These are phyloP conservation scores for Gossypium davidsonii DNA, from an alignment of 441 rosid species.

Conservation along the genomic window DNA sequence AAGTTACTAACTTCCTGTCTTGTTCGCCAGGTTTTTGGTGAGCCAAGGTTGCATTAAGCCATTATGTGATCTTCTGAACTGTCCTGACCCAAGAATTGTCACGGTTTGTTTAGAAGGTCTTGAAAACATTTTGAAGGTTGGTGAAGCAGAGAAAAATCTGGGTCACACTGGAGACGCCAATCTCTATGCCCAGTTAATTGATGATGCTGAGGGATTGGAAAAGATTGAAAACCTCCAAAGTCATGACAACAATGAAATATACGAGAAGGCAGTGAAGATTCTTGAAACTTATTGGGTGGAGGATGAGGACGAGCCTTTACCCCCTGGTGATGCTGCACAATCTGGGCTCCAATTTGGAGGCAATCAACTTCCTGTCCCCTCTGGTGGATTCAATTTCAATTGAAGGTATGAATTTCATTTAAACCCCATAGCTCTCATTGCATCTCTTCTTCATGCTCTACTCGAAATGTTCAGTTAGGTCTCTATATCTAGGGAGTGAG, in stretches of 20 bases:
- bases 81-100: conserved; percentile 48
- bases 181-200: conserved; percentile 37
- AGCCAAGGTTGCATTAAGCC: conserved; percentile 50
- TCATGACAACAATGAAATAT: conserved; percentile 42
- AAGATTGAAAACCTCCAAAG: conserved; percentile 55
- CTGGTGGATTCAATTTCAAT: conserved; percentile 50
- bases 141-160: conserved; percentile 37
- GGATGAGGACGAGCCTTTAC: conserved; percentile 33
- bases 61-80: conserved; percentile 45
- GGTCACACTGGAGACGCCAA: conserved; percentile 33
- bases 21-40: conserved; percentile 40
- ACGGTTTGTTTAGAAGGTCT: conserved; percentile 42
- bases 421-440: not conserved
- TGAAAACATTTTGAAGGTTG: conserved; percentile 53
- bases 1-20: not conserved
- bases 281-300: conserved; percentile 44
- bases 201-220: conserved; percentile 50
- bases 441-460: not conserved
- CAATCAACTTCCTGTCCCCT: conserved; percentile 31
- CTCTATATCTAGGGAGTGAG: too few relatives aligned
- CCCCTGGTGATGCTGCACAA: conserved; percentile 27
- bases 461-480: too few relatives aligned
- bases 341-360: conserved; percentile 43
- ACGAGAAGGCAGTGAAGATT: conserved; percentile 41
- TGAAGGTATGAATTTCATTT: conserved; percentile 27